phyloP scores from a whole-genome alignment of 805 yeast genomes.

The Osmozyma mogii region DNA sequence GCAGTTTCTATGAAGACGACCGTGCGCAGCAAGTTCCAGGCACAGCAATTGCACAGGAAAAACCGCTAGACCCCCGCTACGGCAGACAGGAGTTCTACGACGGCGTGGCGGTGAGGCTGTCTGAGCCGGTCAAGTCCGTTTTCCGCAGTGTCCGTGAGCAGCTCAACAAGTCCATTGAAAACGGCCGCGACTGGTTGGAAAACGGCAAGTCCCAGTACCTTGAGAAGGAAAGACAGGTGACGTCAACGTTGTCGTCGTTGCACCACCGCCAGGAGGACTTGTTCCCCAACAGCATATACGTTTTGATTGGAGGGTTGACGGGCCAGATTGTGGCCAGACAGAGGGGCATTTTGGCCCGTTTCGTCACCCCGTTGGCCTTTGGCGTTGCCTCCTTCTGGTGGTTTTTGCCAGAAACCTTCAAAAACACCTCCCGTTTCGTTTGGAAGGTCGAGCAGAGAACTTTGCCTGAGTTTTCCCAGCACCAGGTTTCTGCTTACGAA shows the following conservation, averaged over 20 bases:
- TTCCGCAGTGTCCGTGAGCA: slow-evolving; percentile 43
- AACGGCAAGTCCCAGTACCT: slow-evolving; percentile 43
- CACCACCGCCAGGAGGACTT: slow-evolving; percentile 61
- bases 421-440: slow-evolving; percentile 47
- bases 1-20: slow-evolving; percentile 45
- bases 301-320: slow-evolving; percentile 58
- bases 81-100: too few species aligned
- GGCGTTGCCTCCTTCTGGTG: slow-evolving; percentile 60
- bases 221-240: slow-evolving; percentile 53
- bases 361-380: slow-evolving; percentile 47
- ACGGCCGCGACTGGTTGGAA: slow-evolving; percentile 29
- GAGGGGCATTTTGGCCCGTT: slow-evolving; percentile 47
- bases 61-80: slow-evolving; percentile 38
- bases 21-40: slow-evolving; percentile 44
- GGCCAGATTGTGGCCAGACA: slow-evolving; percentile 72
- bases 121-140: slow-evolving; percentile 38
- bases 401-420: slow-evolving; percentile 67
- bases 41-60: slow-evolving; percentile 35
- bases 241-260: slow-evolving; percentile 53
- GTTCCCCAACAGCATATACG: slow-evolving; percentile 63
- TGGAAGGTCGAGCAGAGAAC: slow-evolving; percentile 54
- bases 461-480: slow-evolving; percentile 56
- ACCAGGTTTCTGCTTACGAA: slow-evolving; percentile 44
- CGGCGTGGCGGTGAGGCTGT: slow-evolving; percentile 51
- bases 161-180: slow-evolving; percentile 23